Evolutionary conservation across 2,329 filamentous ascomycete species (phyloP), one percentile per base, ranked within the genome.

Genomic region (Neonectria coccinea): DNA sequence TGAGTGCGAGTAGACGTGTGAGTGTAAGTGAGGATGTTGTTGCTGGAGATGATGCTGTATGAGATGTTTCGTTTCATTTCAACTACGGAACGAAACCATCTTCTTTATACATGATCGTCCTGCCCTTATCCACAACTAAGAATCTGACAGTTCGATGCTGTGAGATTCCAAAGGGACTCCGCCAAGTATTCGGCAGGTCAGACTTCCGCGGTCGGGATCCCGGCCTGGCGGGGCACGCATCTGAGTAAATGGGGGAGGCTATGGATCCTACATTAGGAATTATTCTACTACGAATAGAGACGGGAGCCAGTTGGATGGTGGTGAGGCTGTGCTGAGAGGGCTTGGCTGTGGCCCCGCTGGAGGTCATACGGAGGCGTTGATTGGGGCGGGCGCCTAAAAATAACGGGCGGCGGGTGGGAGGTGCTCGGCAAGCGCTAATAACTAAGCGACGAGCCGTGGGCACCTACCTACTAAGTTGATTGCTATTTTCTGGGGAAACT

Each of bases 21-120:
- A 51, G 20, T 54, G 42, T 27, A 20, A 42, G n/a, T 47, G 52
- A 22, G 5, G n/a, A 4, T 42, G 29, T 16, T 41, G 44, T 47
- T 27, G 51, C n/a, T 72, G 57, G 48, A 41, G 50, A 33, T 48
- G 55, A 50, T 51, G 50, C 20, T 53, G 41, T 59, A 41, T 67
- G 59, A 61, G 53, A 70, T 73, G 61, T 69, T 58, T 64, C 68
- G 60, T 58, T 58, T 64, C 68, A 59, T 60, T 58, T 59, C 52
- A 44, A 59, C 16, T 3, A 31, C 59, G 51, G 70, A 61, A 64
- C 50, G 39, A 44, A 36, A 45, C 29, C 61, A 67, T 70, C 64
- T 62, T 72, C 67, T 73, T 73, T 73, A 73, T 73, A 73, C 69
- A 54, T 20, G 31, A 48, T 31, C 18, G 20, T 47, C 31, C 39